Evolutionary conservation across 345 rosid species (phyloP).

Genomic region (Excoecaria cochinchinensis): DNA sequence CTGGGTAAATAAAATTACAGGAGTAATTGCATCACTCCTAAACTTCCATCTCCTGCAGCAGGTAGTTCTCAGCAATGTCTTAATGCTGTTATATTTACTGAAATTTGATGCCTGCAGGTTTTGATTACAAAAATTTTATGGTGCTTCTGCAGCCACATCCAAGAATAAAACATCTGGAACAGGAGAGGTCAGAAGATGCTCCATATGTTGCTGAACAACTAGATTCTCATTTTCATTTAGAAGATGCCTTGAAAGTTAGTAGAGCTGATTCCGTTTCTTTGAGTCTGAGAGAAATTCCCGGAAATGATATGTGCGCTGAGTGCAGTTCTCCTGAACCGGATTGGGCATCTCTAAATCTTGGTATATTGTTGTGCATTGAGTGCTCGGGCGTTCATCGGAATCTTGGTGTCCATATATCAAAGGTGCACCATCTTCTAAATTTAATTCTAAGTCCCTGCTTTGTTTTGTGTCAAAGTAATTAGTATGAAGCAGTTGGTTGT

Average conservation of each 20-base stretch:
- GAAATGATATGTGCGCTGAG: slow-evolving; percentile 80
- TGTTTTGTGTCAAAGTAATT: neutral
- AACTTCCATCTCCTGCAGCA: slow-evolving; percentile 64
- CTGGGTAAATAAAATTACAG: slow-evolving; percentile 76
- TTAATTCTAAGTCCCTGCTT: neutral
- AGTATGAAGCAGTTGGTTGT: neutral
- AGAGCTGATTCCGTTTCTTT: slow-evolving; percentile 42
- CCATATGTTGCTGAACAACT: slow-evolving; percentile 32
- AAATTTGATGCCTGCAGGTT: slow-evolving; percentile 3
- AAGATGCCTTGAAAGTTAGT: slow-evolving; percentile 29
- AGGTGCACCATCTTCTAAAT: slow-evolving; percentile 43
- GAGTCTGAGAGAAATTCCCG: slow-evolving; percentile 63
- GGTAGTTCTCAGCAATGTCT: slow-evolving; percentile 37
- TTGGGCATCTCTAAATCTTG: slow-evolving; percentile 96
- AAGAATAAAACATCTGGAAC: slow-evolving; percentile 33
- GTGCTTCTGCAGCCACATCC: slow-evolving; percentile 46
- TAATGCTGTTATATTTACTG: slow-evolving; percentile 1
- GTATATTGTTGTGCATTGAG: slow-evolving; percentile 75
- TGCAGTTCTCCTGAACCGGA: slow-evolving; percentile 75
- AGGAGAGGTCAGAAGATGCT: slow-evolving; percentile 28
- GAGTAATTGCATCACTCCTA: slow-evolving; percentile 66
- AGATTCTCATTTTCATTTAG: slow-evolving; percentile 22
- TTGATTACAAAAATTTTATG: slow-evolving; percentile 18
- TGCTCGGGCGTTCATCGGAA: slow-evolving; percentile 92
- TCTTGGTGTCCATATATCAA: slow-evolving; percentile 90